Percentiles rank a stretch among this genome's conserved stretches.
Evolutionary conservation across 2,329 filamentous ascomycete genomes (phyloP).

Genomic region (Aspergillus sp.): DNA sequence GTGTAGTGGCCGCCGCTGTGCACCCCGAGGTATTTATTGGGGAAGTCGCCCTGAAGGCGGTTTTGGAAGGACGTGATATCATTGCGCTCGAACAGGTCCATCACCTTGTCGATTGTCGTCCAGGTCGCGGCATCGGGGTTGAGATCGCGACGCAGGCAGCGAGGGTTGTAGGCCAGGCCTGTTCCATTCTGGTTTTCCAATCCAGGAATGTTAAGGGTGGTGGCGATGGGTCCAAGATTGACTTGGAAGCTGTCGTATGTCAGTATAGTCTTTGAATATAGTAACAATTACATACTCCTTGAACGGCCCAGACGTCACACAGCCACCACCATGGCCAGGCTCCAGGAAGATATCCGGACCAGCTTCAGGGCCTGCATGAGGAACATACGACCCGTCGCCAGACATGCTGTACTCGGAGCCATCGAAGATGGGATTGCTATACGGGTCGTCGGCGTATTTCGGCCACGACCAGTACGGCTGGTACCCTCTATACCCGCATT

Average conservation of each 20-base stretch:
- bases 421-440: constrained; percentile 35
- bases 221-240: constrained; percentile 30
- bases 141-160: constrained; percentile 31
- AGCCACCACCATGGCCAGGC: constrained; percentile 28
- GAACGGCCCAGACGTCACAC: constrained; percentile 17
- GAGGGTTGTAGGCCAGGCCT: constrained; percentile 31
- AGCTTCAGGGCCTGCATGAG: constrained; percentile 20
- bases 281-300: constrained; percentile 6
- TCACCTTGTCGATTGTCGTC: constrained; percentile 20
- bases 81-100: constrained; percentile 21
- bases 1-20: constrained; percentile 50
- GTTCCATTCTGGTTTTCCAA: constrained; percentile 16
- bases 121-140: constrained; percentile 17
- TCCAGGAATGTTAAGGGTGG: constrained; percentile 17
- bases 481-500: constrained; percentile 46
- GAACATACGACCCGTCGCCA: constrained; percentile 44
- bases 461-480: constrained; percentile 43
- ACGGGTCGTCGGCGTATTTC: constrained; percentile 31
- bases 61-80: constrained; percentile 25
- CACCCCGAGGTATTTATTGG: constrained; percentile 40
- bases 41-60: constrained; percentile 22
- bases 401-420: constrained; percentile 43
- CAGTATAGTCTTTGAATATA: background rate
- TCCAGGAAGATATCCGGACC: constrained; percentile 32
- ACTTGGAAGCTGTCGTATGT: constrained; percentile 23